A percentile compares a stretch with the other conserved stretches of the same genome.
phyloP scores from a whole-genome alignment of 257 asterid genomes.

The Fraxinus cuspidata region DNA sequence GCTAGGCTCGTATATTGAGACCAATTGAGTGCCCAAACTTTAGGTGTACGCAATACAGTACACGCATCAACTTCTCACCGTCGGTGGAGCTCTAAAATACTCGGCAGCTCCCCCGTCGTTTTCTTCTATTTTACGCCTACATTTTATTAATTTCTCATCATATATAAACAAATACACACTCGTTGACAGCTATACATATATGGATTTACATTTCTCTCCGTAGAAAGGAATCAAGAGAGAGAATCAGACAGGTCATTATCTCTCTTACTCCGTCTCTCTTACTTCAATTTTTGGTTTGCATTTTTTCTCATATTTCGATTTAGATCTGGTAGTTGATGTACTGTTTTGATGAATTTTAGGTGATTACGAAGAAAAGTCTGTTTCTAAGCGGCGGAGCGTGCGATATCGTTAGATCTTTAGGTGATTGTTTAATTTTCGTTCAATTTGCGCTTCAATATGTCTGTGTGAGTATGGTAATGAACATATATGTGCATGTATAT shows the following conservation, averaged over 20 bases:
- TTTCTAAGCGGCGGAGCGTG: constrained; percentile 4
- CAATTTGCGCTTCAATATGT: constrained; percentile 4
- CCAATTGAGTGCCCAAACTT: too few species aligned
- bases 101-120: constrained; percentile 49
- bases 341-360: constrained; percentile 10
- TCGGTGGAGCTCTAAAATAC: constrained; percentile 33
- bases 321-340: constrained; percentile 31
- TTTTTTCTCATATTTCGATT: constrained; percentile 18
- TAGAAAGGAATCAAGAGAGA: constrained; percentile 26
- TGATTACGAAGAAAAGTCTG: constrained; percentile 4
- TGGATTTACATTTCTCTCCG: constrained; percentile 4
- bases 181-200: constrained; percentile 43
- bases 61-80: constrained; percentile 16
- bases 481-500: neutral
- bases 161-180: constrained; percentile 27
- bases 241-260: constrained; percentile 33
- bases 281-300: constrained; percentile 19
- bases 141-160: neutral
- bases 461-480: neutral
- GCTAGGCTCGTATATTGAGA: too few species aligned
- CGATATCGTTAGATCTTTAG: constrained; percentile 37
- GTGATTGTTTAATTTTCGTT: constrained; percentile 28
- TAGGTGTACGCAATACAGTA: neutral
- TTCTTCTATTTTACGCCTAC: constrained; percentile 54
- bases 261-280: constrained; percentile 18